Conservation (phyloP, 2,329 filamentous ascomycete species). For the Beauveria sp. region DNA sequence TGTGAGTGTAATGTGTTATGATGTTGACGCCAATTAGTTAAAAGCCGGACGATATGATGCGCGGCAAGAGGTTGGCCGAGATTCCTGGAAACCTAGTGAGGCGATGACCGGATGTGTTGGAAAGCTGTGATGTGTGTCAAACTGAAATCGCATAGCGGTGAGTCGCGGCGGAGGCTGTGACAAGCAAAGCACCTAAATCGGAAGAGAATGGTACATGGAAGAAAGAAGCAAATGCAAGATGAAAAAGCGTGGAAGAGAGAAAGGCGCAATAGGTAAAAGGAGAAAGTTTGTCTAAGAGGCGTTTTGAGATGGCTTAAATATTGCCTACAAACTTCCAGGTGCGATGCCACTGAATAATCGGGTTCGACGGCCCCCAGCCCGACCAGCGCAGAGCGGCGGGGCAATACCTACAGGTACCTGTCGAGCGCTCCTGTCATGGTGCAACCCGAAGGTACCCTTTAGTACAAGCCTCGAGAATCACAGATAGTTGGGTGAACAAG, state of each 20-base stretch:
- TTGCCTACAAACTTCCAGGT: neutral
- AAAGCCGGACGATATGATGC: neutral
- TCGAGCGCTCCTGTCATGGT: neutral
- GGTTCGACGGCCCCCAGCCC: neutral
- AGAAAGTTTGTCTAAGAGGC: neutral
- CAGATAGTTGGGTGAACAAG: neutral
- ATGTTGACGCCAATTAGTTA: neutral
- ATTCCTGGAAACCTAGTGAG: neutral
- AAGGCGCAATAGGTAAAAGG: neutral
- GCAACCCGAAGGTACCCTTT: neutral
- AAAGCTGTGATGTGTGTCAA: slow-evolving; percentile 1
- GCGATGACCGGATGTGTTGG: neutral
- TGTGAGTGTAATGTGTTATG: neutral
- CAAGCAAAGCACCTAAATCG: neutral
- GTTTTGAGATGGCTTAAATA: neutral
- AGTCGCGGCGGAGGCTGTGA: neutral
- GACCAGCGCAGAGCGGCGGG: neutral
- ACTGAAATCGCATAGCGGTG: neutral
- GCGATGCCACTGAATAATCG: slow-evolving; percentile 2
- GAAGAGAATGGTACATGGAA: neutral
- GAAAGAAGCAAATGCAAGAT: neutral
- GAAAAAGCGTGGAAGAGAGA: neutral
- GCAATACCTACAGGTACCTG: neutral
- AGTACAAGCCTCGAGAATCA: neutral
- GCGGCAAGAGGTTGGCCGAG: neutral